phyloP scores from a whole-genome alignment of 805 yeast genomes.

The Saccharomycopsis malanga region DNA sequence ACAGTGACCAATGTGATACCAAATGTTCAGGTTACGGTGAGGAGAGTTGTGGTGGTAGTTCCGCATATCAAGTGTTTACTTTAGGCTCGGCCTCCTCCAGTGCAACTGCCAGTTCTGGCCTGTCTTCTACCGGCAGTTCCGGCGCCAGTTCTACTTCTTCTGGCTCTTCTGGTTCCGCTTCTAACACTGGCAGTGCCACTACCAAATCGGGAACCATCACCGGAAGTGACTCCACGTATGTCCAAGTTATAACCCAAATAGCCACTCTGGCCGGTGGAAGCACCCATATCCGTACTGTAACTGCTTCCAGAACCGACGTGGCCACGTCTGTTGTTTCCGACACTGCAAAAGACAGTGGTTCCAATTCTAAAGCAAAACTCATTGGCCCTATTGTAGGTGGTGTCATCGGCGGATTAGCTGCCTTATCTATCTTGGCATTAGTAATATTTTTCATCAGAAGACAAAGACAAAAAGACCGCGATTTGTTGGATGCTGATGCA shows the following conservation, averaged over 20 bases:
- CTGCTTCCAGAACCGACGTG: constrained; percentile 18
- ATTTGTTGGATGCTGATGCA: constrained; percentile 22
- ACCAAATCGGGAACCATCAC: constrained; percentile 3
- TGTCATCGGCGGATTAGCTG: constrained; percentile 22
- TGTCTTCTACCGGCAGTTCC: neutral
- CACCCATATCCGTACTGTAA: constrained; percentile 16
- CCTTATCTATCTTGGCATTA: constrained; percentile 17
- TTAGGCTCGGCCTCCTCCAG: constrained; percentile 4
- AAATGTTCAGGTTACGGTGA: constrained; percentile 33
- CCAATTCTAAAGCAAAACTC: constrained; percentile 15
- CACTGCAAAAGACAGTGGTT: constrained; percentile 3
- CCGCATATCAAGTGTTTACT: constrained; percentile 24
- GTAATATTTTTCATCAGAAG: constrained; percentile 20
- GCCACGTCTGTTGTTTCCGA: constrained; percentile 19
- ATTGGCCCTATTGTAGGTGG: constrained; percentile 23
- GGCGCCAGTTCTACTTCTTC: neutral
- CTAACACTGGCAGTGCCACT: constrained; percentile 1
- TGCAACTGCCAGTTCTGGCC: neutral
- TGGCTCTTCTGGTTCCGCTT: neutral
- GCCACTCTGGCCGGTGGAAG: constrained; percentile 21
- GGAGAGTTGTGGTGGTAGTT: constrained; percentile 34
- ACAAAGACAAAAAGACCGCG: constrained; percentile 22
- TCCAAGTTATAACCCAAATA: constrained; percentile 13
- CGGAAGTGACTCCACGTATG: constrained; percentile 13
- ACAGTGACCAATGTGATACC: constrained; percentile 27